A percentile compares a stretch with the other conserved stretches of the same genome.
phyloP scores from a whole-genome alignment of 345 rosid species.

The Rubroshorea leprosula region DNA sequence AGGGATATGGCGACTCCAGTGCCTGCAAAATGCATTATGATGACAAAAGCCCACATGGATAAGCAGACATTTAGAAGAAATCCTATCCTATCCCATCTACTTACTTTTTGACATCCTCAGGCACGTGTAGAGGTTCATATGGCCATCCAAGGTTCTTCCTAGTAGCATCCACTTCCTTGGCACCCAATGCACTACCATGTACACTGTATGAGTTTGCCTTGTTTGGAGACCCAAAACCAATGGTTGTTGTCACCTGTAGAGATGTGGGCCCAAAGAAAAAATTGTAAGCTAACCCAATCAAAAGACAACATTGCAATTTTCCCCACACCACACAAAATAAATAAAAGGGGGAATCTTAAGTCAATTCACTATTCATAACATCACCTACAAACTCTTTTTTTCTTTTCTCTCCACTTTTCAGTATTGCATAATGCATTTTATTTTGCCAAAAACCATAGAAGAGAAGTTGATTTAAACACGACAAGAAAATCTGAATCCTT shows the following conservation, averaged over 20 bases:
- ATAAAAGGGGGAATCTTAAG: neutral
- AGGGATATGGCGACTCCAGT: conserved; percentile 86
- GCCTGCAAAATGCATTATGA: conserved; percentile 41
- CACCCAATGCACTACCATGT: conserved; percentile 93
- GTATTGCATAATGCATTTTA: too few species aligned
- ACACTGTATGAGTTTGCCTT: conserved; percentile 93
- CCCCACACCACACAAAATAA: neutral
- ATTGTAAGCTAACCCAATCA: neutral
- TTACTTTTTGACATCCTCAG: conserved; percentile 87
- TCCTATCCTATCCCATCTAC: conserved; percentile 2
- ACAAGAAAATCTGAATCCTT: neutral
- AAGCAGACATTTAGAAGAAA: neutral
- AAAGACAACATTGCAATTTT: neutral
- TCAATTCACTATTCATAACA: neutral
- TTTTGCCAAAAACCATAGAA: neutral
- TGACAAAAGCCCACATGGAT: conserved; percentile 1
- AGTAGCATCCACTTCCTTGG: conserved; percentile 99
- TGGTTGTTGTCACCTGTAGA: conserved; percentile 75
- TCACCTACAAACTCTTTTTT: too few species aligned
- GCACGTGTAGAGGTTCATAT: conserved; percentile 86
- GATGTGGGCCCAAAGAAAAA: neutral
- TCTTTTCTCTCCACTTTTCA: too few species aligned
- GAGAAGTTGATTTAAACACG: neutral
- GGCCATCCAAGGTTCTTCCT: conserved; percentile 98
- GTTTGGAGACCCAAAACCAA: conserved; percentile 98